A percentile compares a stretch with the other conserved stretches of the same genome.
Conservation (phyloP, 306 rosid genomes). For the Glycyrrhiza uralensis region DNA sequence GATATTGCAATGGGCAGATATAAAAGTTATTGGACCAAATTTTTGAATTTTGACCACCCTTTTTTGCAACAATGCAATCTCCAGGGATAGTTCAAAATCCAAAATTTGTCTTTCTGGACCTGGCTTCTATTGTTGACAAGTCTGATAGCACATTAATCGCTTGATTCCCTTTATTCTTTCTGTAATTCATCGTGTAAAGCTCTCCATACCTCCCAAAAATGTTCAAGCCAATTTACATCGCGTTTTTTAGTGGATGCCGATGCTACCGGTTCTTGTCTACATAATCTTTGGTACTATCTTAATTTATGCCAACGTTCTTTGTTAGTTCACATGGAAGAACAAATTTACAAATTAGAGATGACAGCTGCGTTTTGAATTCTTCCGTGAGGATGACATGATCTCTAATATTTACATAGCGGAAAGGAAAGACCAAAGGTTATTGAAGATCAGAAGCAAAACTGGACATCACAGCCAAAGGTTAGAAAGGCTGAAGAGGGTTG, state of each 20-base stretch:
- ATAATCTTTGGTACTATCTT: constrained; percentile 18
- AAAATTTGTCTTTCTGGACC: neutral
- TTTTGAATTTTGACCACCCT: constrained; percentile 57
- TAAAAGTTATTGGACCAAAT: constrained; percentile 67
- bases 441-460: neutral
- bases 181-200: constrained; percentile 51
- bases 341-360: neutral
- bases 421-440: neutral
- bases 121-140: constrained; percentile 8
- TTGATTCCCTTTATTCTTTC: constrained; percentile 43
- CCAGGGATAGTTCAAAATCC: constrained; percentile 43
- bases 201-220: constrained; percentile 29
- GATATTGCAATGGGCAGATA: constrained; percentile 75
- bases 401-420: neutral
- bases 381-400: neutral
- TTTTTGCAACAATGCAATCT: constrained; percentile 82
- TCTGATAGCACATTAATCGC: constrained; percentile 3
- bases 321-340: neutral
- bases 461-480: neutral
- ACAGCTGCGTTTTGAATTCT: neutral
- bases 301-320: neutral
- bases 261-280: constrained; percentile 34
- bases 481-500: neutral
- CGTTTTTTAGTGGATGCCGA: neutral
- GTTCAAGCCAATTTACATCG: constrained; percentile 30